Percentiles rank a stretch among this genome's conserved stretches.
These are phyloP conservation scores for Fragilaria radians DNA, from an alignment of 108 stramenopile genomes.

Conservation along the genomic window DNA sequence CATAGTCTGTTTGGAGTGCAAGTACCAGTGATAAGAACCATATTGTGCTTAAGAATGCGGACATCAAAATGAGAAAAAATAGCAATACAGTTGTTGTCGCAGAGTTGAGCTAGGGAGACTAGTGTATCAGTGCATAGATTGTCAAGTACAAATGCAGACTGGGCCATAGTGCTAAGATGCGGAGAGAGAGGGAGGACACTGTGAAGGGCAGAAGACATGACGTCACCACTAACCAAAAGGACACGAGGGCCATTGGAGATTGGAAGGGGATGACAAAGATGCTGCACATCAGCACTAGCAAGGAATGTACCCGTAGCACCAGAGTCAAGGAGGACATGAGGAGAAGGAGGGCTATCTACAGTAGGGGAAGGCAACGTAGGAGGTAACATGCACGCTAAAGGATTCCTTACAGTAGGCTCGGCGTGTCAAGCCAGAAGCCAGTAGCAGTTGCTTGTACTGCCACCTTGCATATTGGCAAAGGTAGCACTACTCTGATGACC, in stretches of 20 bases:
- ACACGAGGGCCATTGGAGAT: background rate
- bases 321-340: background rate
- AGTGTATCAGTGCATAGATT: background rate
- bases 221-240: background rate
- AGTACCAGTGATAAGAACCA: background rate
- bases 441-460: background rate
- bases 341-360: background rate
- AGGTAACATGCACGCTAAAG: background rate
- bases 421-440: background rate
- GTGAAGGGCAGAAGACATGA: constrained; percentile 1
- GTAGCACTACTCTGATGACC: constrained; percentile 15
- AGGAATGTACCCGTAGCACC: background rate
- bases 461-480: background rate
- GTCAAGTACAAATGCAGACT: constrained; percentile 7
- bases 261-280: background rate
- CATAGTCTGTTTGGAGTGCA: constrained; percentile 1
- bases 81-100: constrained; percentile 16
- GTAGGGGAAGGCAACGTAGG: background rate
- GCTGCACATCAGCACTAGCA: background rate
- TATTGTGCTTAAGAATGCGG: background rate
- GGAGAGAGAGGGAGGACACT: background rate
- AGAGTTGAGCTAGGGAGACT: constrained; percentile 17
- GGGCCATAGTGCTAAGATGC: background rate
- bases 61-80: constrained; percentile 2
- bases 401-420: background rate